These are phyloP conservation scores for Cryomyces minteri DNA, from an alignment of 495 filamentous ascomycete species.

Conservation along the genomic window DNA sequence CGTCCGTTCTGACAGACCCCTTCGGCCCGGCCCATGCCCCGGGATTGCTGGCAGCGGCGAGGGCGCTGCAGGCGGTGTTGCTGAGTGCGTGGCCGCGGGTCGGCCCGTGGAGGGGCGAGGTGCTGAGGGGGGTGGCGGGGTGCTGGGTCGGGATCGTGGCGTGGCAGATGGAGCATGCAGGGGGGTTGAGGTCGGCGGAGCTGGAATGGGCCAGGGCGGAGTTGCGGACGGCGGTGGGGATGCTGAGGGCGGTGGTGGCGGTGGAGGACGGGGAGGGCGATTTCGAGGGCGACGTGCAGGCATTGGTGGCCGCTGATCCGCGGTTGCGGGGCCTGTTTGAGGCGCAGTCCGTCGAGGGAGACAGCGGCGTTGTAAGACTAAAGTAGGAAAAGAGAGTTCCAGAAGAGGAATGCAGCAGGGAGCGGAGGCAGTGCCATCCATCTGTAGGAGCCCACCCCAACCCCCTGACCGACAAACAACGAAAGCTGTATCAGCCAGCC, in stretches of 20 bases:
- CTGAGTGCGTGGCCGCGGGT: conserved; percentile 58
- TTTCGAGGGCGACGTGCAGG: conserved; percentile 14
- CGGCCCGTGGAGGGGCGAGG: conserved; percentile 42
- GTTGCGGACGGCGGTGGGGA: conserved; percentile 26
- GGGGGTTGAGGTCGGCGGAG: neutral
- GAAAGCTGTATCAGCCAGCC: too few species aligned
- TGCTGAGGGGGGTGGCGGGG: conserved; percentile 41
- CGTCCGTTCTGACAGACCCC: conserved; percentile 45
- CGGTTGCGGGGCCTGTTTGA: conserved; percentile 23
- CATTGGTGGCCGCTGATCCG: conserved; percentile 25
- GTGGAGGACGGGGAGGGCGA: conserved; percentile 12
- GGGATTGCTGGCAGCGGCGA: conserved; percentile 33
- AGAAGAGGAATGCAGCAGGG: neutral
- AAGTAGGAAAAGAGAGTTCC: neutral
- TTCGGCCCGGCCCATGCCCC: conserved; percentile 41
- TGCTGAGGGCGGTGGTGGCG: conserved; percentile 19
- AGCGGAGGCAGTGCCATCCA: too few species aligned
- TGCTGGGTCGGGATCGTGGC: conserved; percentile 48
- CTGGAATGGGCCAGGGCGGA: conserved; percentile 23
- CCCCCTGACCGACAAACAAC: too few species aligned
- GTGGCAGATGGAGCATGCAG: conserved; percentile 15
- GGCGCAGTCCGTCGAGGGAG: neutral
- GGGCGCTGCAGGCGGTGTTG: conserved; percentile 39
- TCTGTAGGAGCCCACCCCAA: too few species aligned
- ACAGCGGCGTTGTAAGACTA: neutral